phyloP scores from a whole-genome alignment of 2,329 filamentous ascomycete genomes.

The Sporothrix schenckii region DNA sequence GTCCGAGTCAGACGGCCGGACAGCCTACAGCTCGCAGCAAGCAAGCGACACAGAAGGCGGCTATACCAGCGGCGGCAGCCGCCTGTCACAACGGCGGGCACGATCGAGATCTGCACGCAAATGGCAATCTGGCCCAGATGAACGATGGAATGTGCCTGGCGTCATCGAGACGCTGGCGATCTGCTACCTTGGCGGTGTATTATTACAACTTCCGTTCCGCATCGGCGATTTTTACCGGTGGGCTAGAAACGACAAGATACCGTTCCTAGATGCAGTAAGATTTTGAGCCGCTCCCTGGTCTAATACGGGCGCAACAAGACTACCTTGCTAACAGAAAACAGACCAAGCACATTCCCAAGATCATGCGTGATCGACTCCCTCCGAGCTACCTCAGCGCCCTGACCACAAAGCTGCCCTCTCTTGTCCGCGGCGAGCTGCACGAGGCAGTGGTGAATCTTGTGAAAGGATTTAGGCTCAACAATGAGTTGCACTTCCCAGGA shows the following conservation, averaged over 20 bases:
- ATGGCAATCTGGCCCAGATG: constrained; percentile 51
- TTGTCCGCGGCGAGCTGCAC: constrained; percentile 65
- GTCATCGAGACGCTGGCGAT: constrained; percentile 75
- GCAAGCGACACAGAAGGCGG: constrained; percentile 30
- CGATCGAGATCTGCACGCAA: constrained; percentile 43
- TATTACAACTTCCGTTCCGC: constrained; percentile 76
- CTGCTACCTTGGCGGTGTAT: constrained; percentile 76
- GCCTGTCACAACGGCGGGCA: constrained; percentile 12
- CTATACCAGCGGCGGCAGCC: constrained; percentile 20
- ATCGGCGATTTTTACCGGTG: constrained; percentile 73
- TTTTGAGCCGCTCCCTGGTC: neutral
- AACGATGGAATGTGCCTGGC: constrained; percentile 62
- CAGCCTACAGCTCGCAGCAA: constrained; percentile 35
- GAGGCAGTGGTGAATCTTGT: constrained; percentile 63
- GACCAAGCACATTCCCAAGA: constrained; percentile 61
- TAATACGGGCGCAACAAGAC: too few relatives aligned
- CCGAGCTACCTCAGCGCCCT: constrained; percentile 62
- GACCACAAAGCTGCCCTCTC: constrained; percentile 52
- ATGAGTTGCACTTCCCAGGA: constrained; percentile 70
- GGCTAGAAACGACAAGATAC: constrained; percentile 67
- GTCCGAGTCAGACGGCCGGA: constrained; percentile 29
- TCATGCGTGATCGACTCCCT: constrained; percentile 68
- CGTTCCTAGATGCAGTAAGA: constrained; percentile 68
- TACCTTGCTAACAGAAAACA: constrained; percentile 49
- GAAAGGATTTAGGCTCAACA: constrained; percentile 66